Base-by-base conservation (phyloP, 306 rosid species). In the Glycine tomentella region DNA sequence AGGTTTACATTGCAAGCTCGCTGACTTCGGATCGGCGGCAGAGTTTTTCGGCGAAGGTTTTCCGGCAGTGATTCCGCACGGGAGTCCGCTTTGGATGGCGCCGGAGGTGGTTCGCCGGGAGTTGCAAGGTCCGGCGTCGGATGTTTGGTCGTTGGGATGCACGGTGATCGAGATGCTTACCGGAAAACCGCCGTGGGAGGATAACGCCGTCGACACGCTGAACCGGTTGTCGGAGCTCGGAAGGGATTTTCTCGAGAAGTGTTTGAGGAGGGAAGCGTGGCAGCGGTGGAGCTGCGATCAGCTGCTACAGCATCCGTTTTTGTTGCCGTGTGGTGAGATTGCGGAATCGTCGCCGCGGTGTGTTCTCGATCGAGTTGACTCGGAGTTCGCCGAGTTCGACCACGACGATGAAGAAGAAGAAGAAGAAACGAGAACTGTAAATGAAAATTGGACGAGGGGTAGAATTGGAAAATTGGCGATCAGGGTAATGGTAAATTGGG, bases 41-140 rank as follows among this genome's bases (percentile, higher is more conserved):
- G 86, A 82, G 4, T 1, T 68, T 0, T 8, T 76, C 0, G 16
- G 9, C 3, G 25, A 10, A 3, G 62, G 2, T 0, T 0, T 17
- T 0, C 52, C 42, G 9, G 13, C 2, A 56, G 46, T 10, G 49
- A 14, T 17, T 17, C 93, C 92, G 3, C 92, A 95, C 3, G 97
- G 97, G 5, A 92, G 92, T 16, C 97, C 97, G 0, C 78, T 92
- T 8, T 90, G 95, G 97, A 92, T 92, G 97, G 97, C 93, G 3
- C 95, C 97, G 65, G 97, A 92, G 88, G 97, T 92, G n/a, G 79
- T 92, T 8, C 86, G 90, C 7, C 50, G 89, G 53, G 90, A 89
- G 63, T 78, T 48, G 7, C 97, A 90, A 80, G 93, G 95, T 34
- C 90, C 91, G 16, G 92, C 89, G 82, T 85, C 93, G 20, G 95